These are phyloP conservation scores for Macrolepiota dolichaula DNA, from an alignment of 768 basidiomycete species.

Conservation along the genomic window DNA sequence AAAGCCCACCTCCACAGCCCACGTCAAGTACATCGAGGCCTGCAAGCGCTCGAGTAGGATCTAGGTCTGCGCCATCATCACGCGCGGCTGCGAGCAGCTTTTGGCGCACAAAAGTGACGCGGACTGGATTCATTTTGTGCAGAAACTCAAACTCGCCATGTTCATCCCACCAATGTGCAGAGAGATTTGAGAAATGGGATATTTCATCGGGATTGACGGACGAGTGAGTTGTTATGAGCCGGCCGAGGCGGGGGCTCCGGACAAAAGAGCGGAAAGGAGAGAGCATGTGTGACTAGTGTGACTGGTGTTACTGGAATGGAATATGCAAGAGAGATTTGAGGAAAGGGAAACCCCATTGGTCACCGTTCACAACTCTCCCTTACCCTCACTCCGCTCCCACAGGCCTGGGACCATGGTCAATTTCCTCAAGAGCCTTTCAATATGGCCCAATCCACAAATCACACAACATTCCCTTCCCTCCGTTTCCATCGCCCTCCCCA, in stretches of 20 bases:
- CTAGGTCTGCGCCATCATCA: conserved; percentile 43
- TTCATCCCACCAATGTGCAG: conserved; percentile 96
- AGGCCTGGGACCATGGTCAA: conserved; percentile 12
- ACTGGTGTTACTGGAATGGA: background rate
- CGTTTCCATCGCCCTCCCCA: conserved; percentile 13
- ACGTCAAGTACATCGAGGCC: conserved; percentile 83
- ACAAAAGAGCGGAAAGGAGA: conserved; percentile 7
- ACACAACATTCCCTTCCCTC: conserved; percentile 4
- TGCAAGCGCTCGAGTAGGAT: conserved; percentile 39
- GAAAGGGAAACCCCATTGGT: background rate
- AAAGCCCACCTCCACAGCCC: conserved; percentile 92
- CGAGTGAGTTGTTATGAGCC: background rate
- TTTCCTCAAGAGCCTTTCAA: conserved; percentile 10
- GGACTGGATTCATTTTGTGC: conserved; percentile 92
- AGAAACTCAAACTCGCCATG: conserved; percentile 84
- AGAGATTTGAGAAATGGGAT: conserved; percentile 83
- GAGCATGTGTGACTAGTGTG: conserved; percentile 9
- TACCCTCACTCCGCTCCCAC: conserved; percentile 6
- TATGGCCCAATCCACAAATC: conserved; percentile 1
- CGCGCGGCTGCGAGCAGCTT: conserved; percentile 64
- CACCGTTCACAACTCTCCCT: background rate
- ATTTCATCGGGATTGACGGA: conserved; percentile 80
- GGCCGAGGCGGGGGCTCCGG: conserved; percentile 7
- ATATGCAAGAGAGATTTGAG: background rate
- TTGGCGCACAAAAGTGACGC: conserved; percentile 79